These are phyloP conservation scores for Talaromyces sp. DNA, from an alignment of 2,329 filamentous ascomycete genomes.

Conservation along the genomic window DNA sequence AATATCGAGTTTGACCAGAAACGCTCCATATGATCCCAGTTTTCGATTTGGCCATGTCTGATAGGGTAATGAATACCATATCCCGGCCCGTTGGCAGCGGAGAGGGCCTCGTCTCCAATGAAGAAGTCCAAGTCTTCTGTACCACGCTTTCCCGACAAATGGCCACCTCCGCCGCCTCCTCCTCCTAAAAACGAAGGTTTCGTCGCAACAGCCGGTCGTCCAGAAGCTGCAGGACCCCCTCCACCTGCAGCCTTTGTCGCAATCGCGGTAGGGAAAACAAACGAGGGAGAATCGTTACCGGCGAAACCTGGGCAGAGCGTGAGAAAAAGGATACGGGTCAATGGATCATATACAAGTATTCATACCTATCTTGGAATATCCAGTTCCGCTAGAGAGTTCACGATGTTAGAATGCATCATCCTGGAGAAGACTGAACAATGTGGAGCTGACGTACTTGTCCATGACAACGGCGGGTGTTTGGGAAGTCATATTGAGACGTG, in stretches of 20 bases:
- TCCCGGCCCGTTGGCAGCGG: conserved; percentile 77
- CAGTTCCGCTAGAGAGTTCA: conserved; percentile 71
- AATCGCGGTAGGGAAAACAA: conserved; percentile 98
- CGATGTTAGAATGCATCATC: conserved; percentile 34
- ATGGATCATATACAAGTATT: conserved; percentile 6
- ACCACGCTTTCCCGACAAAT: conserved; percentile 85
- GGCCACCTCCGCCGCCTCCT: conserved; percentile 74
- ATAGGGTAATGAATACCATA: conserved; percentile 98
- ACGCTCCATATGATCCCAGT: conserved; percentile 99
- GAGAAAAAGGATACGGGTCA: conserved; percentile 28
- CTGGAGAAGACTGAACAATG: conserved; percentile 14
- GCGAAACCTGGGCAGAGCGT: conserved; percentile 69
- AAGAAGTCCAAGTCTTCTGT: conserved; percentile 98
- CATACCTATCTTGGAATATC: conserved; percentile 97
- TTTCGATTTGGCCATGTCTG: conserved; percentile 95
- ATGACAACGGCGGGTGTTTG: conserved; percentile 99
- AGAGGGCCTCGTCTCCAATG: conserved; percentile 92
- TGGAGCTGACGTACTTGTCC: conserved; percentile 81
- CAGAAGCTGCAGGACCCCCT: conserved; percentile 71
- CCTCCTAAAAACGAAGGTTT: conserved; percentile 94
- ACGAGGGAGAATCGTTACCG: conserved; percentile 97
- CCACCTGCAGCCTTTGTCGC: conserved; percentile 78
- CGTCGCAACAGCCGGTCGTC: conserved; percentile 82
- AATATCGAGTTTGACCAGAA: conserved; percentile 99
- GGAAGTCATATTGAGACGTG: conserved; percentile 66